phyloP scores from a whole-genome alignment of 1,284 basidiomycete genomes.

The Apiotrichum veenhuisii region DNA sequence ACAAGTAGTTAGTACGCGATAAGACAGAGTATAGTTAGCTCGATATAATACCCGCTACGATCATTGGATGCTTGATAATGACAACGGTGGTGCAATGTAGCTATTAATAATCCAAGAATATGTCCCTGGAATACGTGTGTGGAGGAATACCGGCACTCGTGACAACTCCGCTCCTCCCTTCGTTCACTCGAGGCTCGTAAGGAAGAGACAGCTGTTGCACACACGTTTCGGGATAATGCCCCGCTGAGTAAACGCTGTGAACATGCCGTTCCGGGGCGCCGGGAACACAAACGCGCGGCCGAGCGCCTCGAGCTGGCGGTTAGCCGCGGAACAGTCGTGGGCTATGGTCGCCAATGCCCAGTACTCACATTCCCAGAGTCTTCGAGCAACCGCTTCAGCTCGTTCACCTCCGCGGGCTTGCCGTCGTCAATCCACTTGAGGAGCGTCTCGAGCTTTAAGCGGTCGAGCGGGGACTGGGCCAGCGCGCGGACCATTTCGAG shows the following conservation, averaged over 20 bases:
- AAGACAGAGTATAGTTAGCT: too few species aligned
- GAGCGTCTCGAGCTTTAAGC: slow-evolving; percentile 37
- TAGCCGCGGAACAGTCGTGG: background rate
- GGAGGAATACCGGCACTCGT: too few species aligned
- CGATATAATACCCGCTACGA: too few species aligned
- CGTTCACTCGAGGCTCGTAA: too few species aligned
- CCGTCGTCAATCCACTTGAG: slow-evolving; percentile 27
- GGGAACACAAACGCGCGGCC: slow-evolving; percentile 10
- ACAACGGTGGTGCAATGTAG: background rate
- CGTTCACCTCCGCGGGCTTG: slow-evolving; percentile 2
- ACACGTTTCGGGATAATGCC: slow-evolving; percentile 3
- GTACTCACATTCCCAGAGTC: slow-evolving; percentile 9
- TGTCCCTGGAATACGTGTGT: too few species aligned
- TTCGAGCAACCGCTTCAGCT: slow-evolving; percentile 10
- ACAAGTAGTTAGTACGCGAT: background rate
- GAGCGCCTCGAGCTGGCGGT: slow-evolving; percentile 11
- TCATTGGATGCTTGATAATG: too few species aligned
- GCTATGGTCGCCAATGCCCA: background rate
- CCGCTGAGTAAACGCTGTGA: background rate
- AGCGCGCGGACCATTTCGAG: slow-evolving; percentile 22
- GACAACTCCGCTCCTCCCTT: too few species aligned
- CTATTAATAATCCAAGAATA: too few species aligned
- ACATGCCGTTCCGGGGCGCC: slow-evolving; percentile 3
- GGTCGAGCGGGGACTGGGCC: slow-evolving; percentile 28
- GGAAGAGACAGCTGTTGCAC: background rate